These are phyloP conservation scores for Stephanodiscus minutulus DNA, from an alignment of 108 stramenopile species.

Conservation along the genomic window DNA sequence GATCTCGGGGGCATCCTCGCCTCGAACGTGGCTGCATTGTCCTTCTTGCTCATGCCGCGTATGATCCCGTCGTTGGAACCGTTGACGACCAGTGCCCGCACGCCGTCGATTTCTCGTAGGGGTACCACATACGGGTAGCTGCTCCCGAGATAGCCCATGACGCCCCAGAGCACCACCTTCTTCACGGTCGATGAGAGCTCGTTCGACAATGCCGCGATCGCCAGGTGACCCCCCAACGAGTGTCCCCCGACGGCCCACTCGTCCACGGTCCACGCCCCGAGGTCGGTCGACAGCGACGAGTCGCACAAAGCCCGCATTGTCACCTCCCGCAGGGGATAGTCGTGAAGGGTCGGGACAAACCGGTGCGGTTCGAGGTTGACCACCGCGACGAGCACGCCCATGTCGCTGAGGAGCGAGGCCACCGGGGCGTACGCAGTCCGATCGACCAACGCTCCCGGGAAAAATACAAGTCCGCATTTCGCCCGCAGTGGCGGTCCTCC, in stretches of 20 bases:
- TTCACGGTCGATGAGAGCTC: slow-evolving; percentile 44
- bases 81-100: slow-evolving; percentile 40
- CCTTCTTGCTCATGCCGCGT: slow-evolving; percentile 11
- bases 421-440: slow-evolving; percentile 63
- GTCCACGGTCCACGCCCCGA: slow-evolving; percentile 33
- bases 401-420: slow-evolving; percentile 53
- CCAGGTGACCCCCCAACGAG: slow-evolving; percentile 48
- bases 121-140: slow-evolving; percentile 21
- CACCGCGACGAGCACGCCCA: slow-evolving; percentile 58
- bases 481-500: slow-evolving; percentile 14
- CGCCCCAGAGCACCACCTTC: slow-evolving; percentile 46
- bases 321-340: slow-evolving; percentile 32
- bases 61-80: slow-evolving; percentile 36
- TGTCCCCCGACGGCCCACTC: slow-evolving; percentile 69
- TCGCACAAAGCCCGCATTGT: slow-evolving; percentile 45
- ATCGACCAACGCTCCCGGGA: slow-evolving; percentile 67
- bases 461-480: slow-evolving; percentile 56
- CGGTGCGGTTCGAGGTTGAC: slow-evolving; percentile 52
- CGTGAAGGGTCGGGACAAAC: slow-evolving; percentile 7
- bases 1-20: slow-evolving; percentile 32
- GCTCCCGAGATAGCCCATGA: slow-evolving; percentile 22
- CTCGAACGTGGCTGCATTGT: slow-evolving; percentile 16
- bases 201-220: slow-evolving; percentile 34
- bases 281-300: slow-evolving; percentile 18
- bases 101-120: slow-evolving; percentile 22